These are phyloP conservation scores for Monosiga brevicollis DNA, from an alignment of 78 protist genomes.

Conservation along the genomic window DNA sequence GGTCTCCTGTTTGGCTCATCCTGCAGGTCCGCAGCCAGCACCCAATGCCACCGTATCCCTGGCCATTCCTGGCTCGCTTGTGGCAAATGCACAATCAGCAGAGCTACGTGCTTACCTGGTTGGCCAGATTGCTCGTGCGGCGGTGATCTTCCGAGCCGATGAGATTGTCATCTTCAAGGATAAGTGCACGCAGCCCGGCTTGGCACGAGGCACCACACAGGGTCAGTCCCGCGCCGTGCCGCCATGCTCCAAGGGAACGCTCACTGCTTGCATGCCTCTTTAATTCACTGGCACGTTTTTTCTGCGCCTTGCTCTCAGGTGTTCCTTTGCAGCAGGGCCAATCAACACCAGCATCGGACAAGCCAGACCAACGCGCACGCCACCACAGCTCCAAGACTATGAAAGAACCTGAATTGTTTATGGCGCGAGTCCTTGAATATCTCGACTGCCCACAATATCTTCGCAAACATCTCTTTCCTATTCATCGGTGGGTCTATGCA, in stretches of 20 bases:
- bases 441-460: constrained; percentile 60
- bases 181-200: background rate
- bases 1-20: too few species aligned
- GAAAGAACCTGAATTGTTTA: constrained; percentile 4
- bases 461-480: constrained; percentile 32
- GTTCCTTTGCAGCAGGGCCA: background rate
- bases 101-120: constrained; percentile 43
- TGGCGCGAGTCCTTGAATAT: constrained; percentile 43
- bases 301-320: background rate
- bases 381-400: background rate
- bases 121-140: constrained; percentile 53
- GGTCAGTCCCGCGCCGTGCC: background rate
- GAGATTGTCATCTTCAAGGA: constrained; percentile 44
- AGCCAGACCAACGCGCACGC: background rate
- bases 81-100: constrained; percentile 49
- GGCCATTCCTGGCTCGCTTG: constrained; percentile 58
- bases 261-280: background rate
- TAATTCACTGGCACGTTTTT: background rate
- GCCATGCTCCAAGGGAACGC: background rate
- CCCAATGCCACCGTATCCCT: constrained; percentile 40
- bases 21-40: too few species aligned
- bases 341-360: background rate
- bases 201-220: background rate
- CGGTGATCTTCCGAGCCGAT: constrained; percentile 39
- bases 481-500: too few species aligned